Evolutionary conservation across 2,329 filamentous ascomycete species (phyloP), one percentile per base, ranked within the genome.

Genomic region (Chaetomiaceae sp.): DNA sequence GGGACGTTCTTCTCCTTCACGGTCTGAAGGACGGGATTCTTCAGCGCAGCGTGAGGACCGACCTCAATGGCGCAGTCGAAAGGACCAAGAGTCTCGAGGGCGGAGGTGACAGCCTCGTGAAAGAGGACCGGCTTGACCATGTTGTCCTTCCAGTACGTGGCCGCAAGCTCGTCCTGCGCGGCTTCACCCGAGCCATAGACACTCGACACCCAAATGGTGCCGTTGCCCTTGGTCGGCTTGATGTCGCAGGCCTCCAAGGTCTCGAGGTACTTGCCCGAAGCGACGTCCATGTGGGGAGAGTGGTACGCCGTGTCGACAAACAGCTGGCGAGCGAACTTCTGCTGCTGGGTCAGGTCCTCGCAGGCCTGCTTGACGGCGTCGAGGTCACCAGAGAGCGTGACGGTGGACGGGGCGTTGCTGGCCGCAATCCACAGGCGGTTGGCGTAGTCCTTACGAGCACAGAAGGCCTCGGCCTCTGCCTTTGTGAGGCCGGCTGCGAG

Each of bases 241-340:
- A 75, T 66, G 15, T 52, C 54, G 27, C 65, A 69, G 15, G 48
- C 51, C 2, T 49, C 31, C 37, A 76, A 55, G 1, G 59, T 61
- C 23, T 67, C 51, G 3, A 66, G 54, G 50, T 76, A 76, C 45
- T 65, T 54, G 1, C 34, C 56, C 0, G 70, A 68, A 1, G 72
- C 62, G 20, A 23, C 53, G 1, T 61, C 45, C 76, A 79, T 79
- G 57, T 78, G 76, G 1, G 67, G 68, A 0, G 76, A 79, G 61
- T 79, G 76, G 47, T 79, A 79, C 0, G 75, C 76, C 0, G 68
- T 75, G 40, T 77, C 73, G 0, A 79, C 69, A 1, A 60, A 58
- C 6, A 79, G 63, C 0, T 66, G 11, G 2, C 71, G 63, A 0
- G 67, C 66, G 45, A 74, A 73, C 45, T 61, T 69, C 1, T 62